Evolutionary conservation across 2,329 filamentous ascomycete species (phyloP), one percentile per base, ranked within the genome.

Genomic region (Rhinocladiella similis): DNA sequence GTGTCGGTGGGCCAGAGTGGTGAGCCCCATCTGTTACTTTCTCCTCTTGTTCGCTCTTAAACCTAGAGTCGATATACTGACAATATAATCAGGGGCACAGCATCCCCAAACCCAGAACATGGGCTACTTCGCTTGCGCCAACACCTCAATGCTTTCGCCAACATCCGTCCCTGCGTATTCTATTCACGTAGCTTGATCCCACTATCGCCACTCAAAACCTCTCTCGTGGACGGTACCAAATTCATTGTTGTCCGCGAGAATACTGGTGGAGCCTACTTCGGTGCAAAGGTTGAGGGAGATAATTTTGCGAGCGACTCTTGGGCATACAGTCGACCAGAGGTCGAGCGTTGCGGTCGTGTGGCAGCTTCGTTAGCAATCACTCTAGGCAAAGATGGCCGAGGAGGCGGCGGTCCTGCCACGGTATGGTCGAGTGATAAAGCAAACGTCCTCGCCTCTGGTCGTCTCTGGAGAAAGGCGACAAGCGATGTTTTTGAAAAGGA

Each of bases 141-240:
- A 35, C 61, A 63, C 45, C 62, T 65, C 39, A 57, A 63, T 20
- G 77, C 77, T 5, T 82, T 80, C 58, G 79, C 77, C 45, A 82
- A 82, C 57, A 63, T 81, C 20, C 72, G 79, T 0, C 79, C 79
- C 0, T 80, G 78, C 62, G 73, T 75, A 42, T 72, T 77, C 45
- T 73, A 78, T 16, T 74, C 75, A 1, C 73, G 73, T 1, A 74
- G 75, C 5, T 50, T 65, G 35, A 47, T 65, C 25, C 52, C 52
- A 12, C 66, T 72, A 14, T 76, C 74, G 0, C 77, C 79, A 1
- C 71, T 81, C 55, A 80, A 78, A 57, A 61, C 71, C 1, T 73
- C 75, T 5, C 68, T 79, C n/a, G 76, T 78, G 18, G 60, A 65
- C 1, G 91, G 90, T 61, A 91, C 89, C 67, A 89, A 97, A 78